Base-by-base conservation (phyloP, 2,329 filamentous ascomycete genomes). In the Mycosphaerelloides madeirae region DNA sequence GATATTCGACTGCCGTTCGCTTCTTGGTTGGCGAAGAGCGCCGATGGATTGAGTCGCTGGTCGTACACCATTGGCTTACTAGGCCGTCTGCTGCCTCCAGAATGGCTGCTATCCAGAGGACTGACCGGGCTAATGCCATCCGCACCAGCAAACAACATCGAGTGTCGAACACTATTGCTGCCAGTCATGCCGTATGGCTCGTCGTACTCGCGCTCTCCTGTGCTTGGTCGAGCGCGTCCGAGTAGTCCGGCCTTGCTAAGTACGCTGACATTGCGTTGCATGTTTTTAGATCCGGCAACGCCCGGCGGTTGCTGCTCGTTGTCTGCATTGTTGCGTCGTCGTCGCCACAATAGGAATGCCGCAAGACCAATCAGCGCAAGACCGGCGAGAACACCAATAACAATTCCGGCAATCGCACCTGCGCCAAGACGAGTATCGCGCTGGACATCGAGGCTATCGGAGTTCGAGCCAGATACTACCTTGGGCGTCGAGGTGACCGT, bases 211-310 rank as follows among this genome's bases (percentile, higher is more conserved):
- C 49, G 57, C 36, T 65, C 62, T 11, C 50, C 44, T 50, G 60
- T 58, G 44, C 53, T 57, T 12, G 44, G 47, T 20, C 50, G 45
- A 28, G 48, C 46, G 39, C 57, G 54, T n/a, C 55, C 52, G 12
- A 75, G 58, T 6, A 75, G 60, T 12, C 72, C 72, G 14, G 69
- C 65, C 55, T 66, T 70, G 57, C 71, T 74, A 54, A 75, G 64
- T 12, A 72, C 70, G 58, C 71, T 74, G 14, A 65, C 65, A 43
- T 74, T 73, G 15, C 72, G 61, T 22, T 52, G 54, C 39, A 56
- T 52, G 28, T 49, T 52, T 28, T 50, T 44, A 9, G 43, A 42
- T 5, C 22, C 22, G 9, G 22, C 22, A 25, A 25, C 22, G 31
- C 45, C 41, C 31, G 33, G 38, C 56, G 41, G 46, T 25, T 41